These are phyloP conservation scores for Pilatotrama ljubarskyi DNA, from an alignment of 768 basidiomycete species.

Conservation along the genomic window DNA sequence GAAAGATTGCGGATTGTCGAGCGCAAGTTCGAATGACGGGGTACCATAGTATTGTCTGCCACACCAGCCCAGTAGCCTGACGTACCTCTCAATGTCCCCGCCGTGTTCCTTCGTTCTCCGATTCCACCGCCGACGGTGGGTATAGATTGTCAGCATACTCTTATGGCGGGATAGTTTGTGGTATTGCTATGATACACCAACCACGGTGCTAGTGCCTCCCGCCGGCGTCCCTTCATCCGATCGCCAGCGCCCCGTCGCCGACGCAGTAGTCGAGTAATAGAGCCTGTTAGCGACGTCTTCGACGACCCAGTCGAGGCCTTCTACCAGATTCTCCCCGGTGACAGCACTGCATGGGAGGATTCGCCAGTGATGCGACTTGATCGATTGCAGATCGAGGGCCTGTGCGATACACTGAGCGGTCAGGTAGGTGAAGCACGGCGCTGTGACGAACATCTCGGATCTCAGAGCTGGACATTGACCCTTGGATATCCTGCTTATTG, in stretches of 20 bases:
- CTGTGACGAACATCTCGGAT: conserved; percentile 73
- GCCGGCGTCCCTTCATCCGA: background rate
- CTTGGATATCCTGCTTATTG: conserved; percentile 95
- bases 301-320: conserved; percentile 92
- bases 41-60: background rate
- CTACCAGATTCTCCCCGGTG: conserved; percentile 80
- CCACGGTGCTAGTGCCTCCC: background rate
- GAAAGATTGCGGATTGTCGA: conserved; percentile 37
- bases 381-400: conserved; percentile 78
- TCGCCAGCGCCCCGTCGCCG: conserved; percentile 8
- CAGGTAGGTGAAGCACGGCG: background rate
- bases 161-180: background rate
- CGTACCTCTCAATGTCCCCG: too few species aligned
- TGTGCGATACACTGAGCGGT: conserved; percentile 33
- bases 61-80: too few species aligned
- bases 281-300: conserved; percentile 83
- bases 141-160: background rate
- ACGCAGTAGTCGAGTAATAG: conserved; percentile 54
- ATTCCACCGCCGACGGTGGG: background rate
- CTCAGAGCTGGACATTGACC: conserved; percentile 79
- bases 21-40: background rate
- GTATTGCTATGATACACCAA: background rate
- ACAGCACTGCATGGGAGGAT: conserved; percentile 92
- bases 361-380: conserved; percentile 88
- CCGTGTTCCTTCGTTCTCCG: too few species aligned